Base-by-base conservation (phyloP, 768 basidiomycete species). In the Sporobolomyces roseus region DNA sequence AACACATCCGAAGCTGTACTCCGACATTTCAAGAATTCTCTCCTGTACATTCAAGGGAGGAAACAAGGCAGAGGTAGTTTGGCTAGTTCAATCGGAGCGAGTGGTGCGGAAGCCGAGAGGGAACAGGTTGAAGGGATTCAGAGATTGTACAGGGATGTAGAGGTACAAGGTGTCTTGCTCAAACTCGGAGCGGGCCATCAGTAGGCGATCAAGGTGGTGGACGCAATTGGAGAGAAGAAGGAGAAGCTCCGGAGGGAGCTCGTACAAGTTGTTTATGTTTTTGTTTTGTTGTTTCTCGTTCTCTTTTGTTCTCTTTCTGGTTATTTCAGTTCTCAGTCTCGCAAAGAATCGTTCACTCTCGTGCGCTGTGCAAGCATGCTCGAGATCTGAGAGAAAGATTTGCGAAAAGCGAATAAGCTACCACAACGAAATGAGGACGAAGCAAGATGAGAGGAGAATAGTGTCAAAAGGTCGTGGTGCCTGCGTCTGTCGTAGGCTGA, bases 1-100 rank as follows among this genome's bases (percentile, higher is more conserved):
- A 88, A 92, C 71, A 88, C 90, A 8, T 90, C 92, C 17, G 93
- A 96, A 51, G 91, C 93, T 88, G 96, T 98, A 73, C 83, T 84
- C 1, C 83, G 90, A 55, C 96, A 99, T 80, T 98, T 98, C 83
- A 84, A 86, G 63, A 97, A 94, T 79, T 92, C 92, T 19, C 80
- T 99, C 53, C 77, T 81, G 25, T 89, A 70, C 62, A 65, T 77
- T 38, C 62, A 66, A 5, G 61, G 65, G 4, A 35, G 74, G 19
- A 76, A 76, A 61, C 59, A 66, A 27, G 63, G 63, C 25, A 33
- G 58, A 25, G 58, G 58, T 10, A 36, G 38, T 7, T 25, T 56
- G 6, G 54, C 23, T 19, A 30, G 23, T 41, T 49, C 25, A 35
- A 46, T 16, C 59, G 46, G 43, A 9, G 38, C 38, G 9, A 41